Evolutionary conservation across 2,329 filamentous ascomycete genomes (phyloP).

Genomic region (Periconia digitata): DNA sequence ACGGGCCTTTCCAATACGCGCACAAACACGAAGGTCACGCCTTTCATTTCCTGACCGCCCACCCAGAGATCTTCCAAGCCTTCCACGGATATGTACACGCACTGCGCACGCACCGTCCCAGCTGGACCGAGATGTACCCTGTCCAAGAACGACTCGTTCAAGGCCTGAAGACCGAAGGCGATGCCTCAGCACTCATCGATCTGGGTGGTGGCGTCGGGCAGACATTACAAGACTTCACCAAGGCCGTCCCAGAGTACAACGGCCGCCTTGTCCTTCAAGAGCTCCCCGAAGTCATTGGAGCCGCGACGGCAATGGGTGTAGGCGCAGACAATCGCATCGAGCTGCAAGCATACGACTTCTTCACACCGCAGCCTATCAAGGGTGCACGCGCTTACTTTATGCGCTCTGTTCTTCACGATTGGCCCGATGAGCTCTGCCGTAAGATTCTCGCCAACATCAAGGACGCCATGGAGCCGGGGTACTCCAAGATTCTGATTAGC

Average conservation of each 20-base stretch:
- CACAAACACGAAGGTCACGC: conserved; percentile 2
- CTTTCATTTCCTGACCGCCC: conserved; percentile 7
- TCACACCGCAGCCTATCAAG: conserved; percentile 8
- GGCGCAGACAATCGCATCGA: conserved; percentile 9
- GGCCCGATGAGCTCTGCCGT: conserved; percentile 11
- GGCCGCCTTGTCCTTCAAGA: conserved; percentile 11
- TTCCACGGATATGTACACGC: conserved; percentile 8
- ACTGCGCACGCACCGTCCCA: conserved; percentile 2
- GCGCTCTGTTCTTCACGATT: conserved; percentile 12
- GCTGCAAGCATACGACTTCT: conserved; percentile 11
- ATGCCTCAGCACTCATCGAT: conserved; percentile 9
- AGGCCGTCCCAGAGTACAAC: conserved; percentile 1
- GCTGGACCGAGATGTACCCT: conserved; percentile 11
- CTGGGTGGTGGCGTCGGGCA: conserved; percentile 10
- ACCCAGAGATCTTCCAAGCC: conserved; percentile 6
- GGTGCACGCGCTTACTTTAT: conserved; percentile 26
- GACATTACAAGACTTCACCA: conserved; percentile 5
- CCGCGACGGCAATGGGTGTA: conserved; percentile 2
- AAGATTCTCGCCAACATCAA: conserved; percentile 13
- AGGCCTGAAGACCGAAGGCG: conserved; percentile 1
- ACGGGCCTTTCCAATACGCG: conserved; percentile 9
- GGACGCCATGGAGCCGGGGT: conserved; percentile 16
- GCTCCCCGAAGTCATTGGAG: conserved; percentile 5
- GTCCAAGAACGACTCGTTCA: conserved; percentile 6
- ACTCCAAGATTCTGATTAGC: conserved; percentile 13